Percentiles rank a stretch among this genome's conserved stretches.
phyloP scores from a whole-genome alignment of 306 rosid species.

The Rubus idaeus region DNA sequence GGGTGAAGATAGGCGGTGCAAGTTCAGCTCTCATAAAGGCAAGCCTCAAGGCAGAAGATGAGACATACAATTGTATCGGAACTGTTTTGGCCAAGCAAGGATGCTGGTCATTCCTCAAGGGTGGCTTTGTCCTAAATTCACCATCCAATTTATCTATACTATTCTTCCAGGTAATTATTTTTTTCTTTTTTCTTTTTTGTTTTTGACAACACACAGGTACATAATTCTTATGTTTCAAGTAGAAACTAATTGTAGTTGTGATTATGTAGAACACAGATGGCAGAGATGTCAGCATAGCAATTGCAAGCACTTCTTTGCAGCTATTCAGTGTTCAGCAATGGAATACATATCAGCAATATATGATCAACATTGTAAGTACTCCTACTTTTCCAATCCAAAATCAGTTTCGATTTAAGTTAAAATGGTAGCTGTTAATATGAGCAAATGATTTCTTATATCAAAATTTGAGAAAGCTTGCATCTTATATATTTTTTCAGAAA shows the following conservation, averaged over 20 bases:
- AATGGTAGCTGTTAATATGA: not conserved
- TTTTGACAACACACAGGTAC: not conserved
- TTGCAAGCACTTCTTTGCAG: constrained; percentile 67
- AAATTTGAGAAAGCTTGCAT: not conserved
- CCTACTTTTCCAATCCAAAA: not conserved
- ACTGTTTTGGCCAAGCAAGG: constrained; percentile 68
- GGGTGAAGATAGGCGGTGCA: constrained; percentile 59
- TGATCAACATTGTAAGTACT: constrained; percentile 58
- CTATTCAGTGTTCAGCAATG: constrained; percentile 73
- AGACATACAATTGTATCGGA: constrained; percentile 54
- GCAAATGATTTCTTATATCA: not conserved
- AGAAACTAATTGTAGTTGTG: not conserved
- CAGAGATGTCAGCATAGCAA: constrained; percentile 35
- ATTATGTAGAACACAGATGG: constrained; percentile 45
- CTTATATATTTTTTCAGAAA: constrained; percentile 34
- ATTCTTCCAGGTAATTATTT: constrained; percentile 51
- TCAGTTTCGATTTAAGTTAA: not conserved
- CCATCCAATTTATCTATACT: constrained; percentile 48
- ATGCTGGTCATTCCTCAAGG: constrained; percentile 96
- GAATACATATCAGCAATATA: constrained; percentile 65
- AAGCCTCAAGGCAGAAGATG: constrained; percentile 46
- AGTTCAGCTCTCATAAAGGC: constrained; percentile 58
- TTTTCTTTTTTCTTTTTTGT: not conserved
- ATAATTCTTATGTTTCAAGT: not conserved
- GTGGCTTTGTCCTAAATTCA: constrained; percentile 63